Evolutionary conservation across 139 green algal genomes (phyloP), one percentile per base, ranked within the genome.

Genomic region (Ostreobium quekettii): DNA sequence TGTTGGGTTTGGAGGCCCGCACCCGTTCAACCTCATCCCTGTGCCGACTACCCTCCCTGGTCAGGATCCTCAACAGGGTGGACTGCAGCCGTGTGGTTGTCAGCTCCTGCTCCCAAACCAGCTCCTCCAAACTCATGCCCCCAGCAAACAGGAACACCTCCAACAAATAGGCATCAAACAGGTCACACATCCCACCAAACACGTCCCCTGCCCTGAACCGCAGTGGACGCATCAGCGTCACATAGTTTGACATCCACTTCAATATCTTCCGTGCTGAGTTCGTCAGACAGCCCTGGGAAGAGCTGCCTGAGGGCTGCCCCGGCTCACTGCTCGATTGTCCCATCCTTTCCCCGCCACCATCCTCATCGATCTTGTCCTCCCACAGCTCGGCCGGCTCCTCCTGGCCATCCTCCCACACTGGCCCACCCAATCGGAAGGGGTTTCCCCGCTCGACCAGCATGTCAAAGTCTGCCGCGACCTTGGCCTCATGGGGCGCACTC

Each of bases 161-260:
- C 26, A 81, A 56, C 48, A 85, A 53, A 73, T 79, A 87, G 29
- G 68, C 68, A 71, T 87, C 78, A 74, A 82, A 87, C 8, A 87
- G 62, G 63, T 87, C 75, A 28, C 57, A 48, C 36, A 80, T 67
- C 33, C 60, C 66, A 31, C 60, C 66, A 48, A 74, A 87, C 7
- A 85, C 36, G 47, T 65, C 8, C 26, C 42, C 48, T 4, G 8
- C 28, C 8, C 36, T 33, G 11, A 38, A 68, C 29, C 36, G 49
- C 61, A 68, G 36, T 3, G 61, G 61, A 66, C 35, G 60, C 36
- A 81, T 48, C 58, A 84, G 57, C 64, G 76, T 39, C 2, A 60
- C 68, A 35, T 81, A 84, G 53, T 75, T 75, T 38, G 62, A 70
- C 30, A 84, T 59, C 64, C 60, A 78, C 56, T 73, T 75, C 48